Conservation (phyloP, 1,284 basidiomycete species). For the Tilletia walkeri region DNA sequence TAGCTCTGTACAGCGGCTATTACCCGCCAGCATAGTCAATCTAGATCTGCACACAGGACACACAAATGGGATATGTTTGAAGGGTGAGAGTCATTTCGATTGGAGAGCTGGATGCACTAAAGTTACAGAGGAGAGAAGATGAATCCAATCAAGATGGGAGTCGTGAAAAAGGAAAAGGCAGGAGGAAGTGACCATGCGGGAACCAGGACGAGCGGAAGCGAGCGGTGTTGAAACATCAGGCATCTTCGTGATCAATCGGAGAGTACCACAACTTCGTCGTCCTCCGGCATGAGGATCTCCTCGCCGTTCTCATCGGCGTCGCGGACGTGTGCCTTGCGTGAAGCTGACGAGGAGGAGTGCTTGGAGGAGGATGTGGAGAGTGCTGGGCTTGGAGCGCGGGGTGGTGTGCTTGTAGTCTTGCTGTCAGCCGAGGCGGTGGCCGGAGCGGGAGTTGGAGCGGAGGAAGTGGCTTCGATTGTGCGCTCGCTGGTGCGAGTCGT, state of each 20-base stretch:
- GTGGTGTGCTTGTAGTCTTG: background rate
- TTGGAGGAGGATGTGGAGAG: background rate
- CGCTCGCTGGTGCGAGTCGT: no score
- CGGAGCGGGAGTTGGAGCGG: background rate
- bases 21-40: constrained; percentile 76
- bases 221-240: background rate
- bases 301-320: constrained; percentile 15
- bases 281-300: constrained; percentile 5
- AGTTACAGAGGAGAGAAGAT: no score
- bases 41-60: no score
- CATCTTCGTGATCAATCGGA: background rate
- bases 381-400: background rate
- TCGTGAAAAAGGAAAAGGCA: no score
- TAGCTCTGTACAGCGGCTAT: constrained; percentile 81
- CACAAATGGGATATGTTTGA: no score
- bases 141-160: no score
- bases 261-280: constrained; percentile 1
- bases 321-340: constrained; percentile 6
- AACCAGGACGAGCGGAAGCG: no score
- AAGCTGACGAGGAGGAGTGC: background rate
- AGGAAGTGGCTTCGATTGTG: no score
- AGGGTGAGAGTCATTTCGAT: no score
- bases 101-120: no score
- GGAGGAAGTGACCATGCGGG: no score
- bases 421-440: background rate